phyloP scores from a whole-genome alignment of 139 green algal genomes.

The Haematococcus lacustris region DNA sequence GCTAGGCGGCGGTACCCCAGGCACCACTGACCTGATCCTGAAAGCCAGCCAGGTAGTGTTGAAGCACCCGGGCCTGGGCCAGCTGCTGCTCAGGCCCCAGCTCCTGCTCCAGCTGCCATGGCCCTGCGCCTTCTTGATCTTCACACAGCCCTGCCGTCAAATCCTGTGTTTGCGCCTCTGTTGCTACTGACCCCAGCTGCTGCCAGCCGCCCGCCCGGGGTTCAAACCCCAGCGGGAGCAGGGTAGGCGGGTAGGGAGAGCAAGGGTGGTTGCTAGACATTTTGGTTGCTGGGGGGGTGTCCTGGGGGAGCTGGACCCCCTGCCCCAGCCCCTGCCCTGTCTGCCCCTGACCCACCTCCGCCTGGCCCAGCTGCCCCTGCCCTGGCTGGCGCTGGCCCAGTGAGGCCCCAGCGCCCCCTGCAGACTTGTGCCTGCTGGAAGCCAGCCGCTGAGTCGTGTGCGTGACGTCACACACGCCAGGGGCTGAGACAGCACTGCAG shows the following conservation, averaged over 20 bases:
- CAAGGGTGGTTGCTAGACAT: too few species aligned
- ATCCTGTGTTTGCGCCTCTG: too few species aligned
- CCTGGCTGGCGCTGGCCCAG: not conserved
- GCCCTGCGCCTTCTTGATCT: slow-evolving; percentile 5
- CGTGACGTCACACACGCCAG: too few species aligned
- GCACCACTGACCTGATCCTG: slow-evolving; percentile 16
- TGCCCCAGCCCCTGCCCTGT: not conserved
- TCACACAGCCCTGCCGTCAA: not conserved
- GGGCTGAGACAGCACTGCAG: not conserved
- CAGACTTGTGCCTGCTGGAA: not conserved
- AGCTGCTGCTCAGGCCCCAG: slow-evolving; percentile 12
- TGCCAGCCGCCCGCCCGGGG: too few species aligned
- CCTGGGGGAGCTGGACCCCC: not conserved
- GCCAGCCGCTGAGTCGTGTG: too few species aligned
- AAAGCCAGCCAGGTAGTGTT: slow-evolving; percentile 55
- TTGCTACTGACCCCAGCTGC: too few species aligned
- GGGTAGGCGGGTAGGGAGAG: too few species aligned
- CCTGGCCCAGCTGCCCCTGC: not conserved
- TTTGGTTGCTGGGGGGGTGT: too few species aligned
- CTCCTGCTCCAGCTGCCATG: not conserved
- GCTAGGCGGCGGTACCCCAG: too few species aligned
- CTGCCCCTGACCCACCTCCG: not conserved
- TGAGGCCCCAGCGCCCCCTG: not conserved
- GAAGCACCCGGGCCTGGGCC: slow-evolving; percentile 34
- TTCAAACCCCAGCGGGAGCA: too few species aligned